Percentiles rank a stretch among this genome's conserved stretches.
These are phyloP conservation scores for Teunomyces tritomae DNA, from an alignment of 805 yeast species.

Conservation along the genomic window DNA sequence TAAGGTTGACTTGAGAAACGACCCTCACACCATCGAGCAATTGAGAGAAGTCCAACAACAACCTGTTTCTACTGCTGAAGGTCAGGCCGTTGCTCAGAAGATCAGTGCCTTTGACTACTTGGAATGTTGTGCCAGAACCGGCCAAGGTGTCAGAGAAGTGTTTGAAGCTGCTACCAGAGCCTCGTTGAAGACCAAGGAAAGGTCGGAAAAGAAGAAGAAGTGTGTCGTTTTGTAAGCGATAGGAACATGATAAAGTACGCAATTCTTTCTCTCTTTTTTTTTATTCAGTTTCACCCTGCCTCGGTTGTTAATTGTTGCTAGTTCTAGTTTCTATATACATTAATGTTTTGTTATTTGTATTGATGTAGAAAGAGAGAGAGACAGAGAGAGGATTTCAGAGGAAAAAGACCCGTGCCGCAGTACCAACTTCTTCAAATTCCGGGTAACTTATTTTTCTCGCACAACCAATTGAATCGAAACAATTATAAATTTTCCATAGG, in stretches of 20 bases:
- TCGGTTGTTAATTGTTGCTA: background rate
- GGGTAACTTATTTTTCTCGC: background rate
- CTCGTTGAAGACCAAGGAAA: constrained; percentile 27
- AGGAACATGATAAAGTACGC: background rate
- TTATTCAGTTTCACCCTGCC: background rate
- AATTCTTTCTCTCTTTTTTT: background rate
- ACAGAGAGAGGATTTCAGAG: no score
- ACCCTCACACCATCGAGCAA: constrained; percentile 24
- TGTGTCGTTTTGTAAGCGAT: constrained; percentile 24
- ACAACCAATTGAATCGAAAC: constrained; percentile 3
- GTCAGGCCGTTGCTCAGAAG: constrained; percentile 26
- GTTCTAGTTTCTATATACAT: background rate
- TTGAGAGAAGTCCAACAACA: constrained; percentile 23
- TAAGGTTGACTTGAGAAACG: constrained; percentile 33
- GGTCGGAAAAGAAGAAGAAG: constrained; percentile 29
- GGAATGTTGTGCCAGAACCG: constrained; percentile 37
- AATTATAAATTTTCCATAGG: background rate
- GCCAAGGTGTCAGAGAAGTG: constrained; percentile 30
- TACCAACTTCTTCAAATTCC: background rate
- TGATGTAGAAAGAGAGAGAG: background rate
- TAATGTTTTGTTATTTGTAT: background rate
- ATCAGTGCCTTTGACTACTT: constrained; percentile 30
- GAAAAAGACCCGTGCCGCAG: background rate
- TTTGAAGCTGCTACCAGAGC: constrained; percentile 30
- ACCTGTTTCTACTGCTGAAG: constrained; percentile 24